Percentiles rank a stretch among this genome's conserved stretches.
Evolutionary conservation across 805 yeast genomes (phyloP).

Genomic region (Yamadazyma nakazawae): DNA sequence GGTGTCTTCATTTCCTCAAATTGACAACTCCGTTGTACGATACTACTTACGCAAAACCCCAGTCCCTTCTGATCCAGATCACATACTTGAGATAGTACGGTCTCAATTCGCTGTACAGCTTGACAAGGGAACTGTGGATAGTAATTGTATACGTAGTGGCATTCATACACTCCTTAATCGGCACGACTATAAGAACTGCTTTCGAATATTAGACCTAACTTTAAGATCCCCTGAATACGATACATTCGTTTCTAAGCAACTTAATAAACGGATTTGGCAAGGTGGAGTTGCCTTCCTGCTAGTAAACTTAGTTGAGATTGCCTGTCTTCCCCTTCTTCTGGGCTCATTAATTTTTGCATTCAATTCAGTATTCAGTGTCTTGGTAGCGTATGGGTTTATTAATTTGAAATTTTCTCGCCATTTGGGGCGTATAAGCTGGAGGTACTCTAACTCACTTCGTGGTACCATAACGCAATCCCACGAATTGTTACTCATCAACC

Average conservation of each 20-base stretch:
- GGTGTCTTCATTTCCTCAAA: background rate
- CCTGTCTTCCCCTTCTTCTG: background rate
- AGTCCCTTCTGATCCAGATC: conserved; percentile 2
- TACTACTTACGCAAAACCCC: conserved; percentile 7
- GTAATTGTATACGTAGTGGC: conserved; percentile 11
- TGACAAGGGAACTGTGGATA: conserved; percentile 1
- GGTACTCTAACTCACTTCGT: conserved; percentile 27
- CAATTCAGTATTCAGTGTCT: background rate
- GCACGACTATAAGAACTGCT: conserved; percentile 28
- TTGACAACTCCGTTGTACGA: background rate
- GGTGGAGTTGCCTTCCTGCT: background rate
- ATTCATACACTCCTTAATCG: conserved; percentile 19
- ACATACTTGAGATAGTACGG: background rate
- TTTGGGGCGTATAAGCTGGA: conserved; percentile 35
- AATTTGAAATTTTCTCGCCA: conserved; percentile 11
- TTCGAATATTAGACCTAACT: conserved; percentile 22
- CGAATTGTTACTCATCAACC: conserved; percentile 30
- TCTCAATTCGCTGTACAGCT: background rate
- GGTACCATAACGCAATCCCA: conserved; percentile 28
- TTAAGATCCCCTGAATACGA: background rate
- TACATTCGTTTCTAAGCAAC: background rate
- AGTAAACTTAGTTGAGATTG: conserved; percentile 1
- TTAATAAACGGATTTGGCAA: background rate
- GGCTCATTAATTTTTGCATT: background rate
- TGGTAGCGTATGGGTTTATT: conserved; percentile 3